Evolutionary conservation across 805 yeast genomes (phyloP).

Genomic region (Wickerhamiella parazyma): DNA sequence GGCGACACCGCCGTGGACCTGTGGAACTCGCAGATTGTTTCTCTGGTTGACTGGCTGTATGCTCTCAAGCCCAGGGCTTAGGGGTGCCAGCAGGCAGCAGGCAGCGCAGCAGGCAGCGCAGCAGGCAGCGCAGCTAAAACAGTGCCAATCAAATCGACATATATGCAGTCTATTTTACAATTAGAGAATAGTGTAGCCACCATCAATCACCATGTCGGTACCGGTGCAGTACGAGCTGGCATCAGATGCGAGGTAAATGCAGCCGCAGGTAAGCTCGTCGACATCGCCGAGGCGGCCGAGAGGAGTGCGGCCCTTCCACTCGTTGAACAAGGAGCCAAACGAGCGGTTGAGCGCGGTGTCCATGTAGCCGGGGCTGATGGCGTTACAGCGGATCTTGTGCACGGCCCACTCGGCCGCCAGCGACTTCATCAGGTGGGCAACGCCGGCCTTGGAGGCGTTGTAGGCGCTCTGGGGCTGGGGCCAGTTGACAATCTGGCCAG

Average conservation of each 20-base stretch:
- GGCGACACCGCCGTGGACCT: conserved; percentile 57
- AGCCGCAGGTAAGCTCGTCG: conserved; percentile 53
- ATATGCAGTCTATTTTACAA: neutral
- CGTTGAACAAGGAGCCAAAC: conserved; percentile 35
- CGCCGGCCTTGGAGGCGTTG: conserved; percentile 64
- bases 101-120: no score
- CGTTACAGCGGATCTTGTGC: conserved; percentile 50
- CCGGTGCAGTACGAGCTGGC: conserved; percentile 55
- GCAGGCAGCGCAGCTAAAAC: no score
- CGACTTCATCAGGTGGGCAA: conserved; percentile 51
- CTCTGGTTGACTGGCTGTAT: conserved; percentile 50
- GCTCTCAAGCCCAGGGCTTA: neutral
- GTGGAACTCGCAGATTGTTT: conserved; percentile 64
- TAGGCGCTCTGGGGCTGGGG: conserved; percentile 61
- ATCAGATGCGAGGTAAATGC: conserved; percentile 43
- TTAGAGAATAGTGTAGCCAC: conserved; percentile 35
- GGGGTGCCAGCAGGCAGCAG: no score
- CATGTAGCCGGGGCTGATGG: conserved; percentile 57
- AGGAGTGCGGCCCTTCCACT: conserved; percentile 55
- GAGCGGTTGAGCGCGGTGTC: conserved; percentile 56
- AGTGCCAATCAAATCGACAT: neutral
- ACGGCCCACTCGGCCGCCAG: conserved; percentile 65
- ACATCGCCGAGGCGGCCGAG: conserved; percentile 59
- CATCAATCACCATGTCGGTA: conserved; percentile 52
- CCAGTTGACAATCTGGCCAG: conserved; percentile 57